Conservation (phyloP, 495 filamentous ascomycete species). For the Margaritispora aquatica region DNA sequence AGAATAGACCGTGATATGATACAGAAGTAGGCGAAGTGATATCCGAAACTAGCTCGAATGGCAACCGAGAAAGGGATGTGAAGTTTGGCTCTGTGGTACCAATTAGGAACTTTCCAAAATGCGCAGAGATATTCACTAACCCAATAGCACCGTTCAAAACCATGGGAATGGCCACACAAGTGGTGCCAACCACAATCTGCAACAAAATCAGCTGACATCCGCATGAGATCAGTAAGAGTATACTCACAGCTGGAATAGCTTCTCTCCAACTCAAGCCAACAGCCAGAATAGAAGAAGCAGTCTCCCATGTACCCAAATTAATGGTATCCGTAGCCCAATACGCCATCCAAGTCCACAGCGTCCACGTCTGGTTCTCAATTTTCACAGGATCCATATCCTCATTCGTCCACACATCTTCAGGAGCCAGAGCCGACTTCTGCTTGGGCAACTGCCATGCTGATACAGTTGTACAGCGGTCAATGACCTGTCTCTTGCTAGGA, state of each 20-base stretch:
- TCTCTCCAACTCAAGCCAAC: constrained; percentile 58
- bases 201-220: neutral
- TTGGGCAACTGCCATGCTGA: constrained; percentile 43
- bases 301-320: constrained; percentile 56
- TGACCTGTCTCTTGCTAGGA: constrained; percentile 23
- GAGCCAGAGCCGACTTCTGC: constrained; percentile 40
- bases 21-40: constrained; percentile 61
- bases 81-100: constrained; percentile 51
- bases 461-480: constrained; percentile 32
- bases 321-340: constrained; percentile 64
- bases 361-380: constrained; percentile 43
- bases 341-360: constrained; percentile 39
- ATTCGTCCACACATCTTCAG: constrained; percentile 43
- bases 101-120: neutral
- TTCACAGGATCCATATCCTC: constrained; percentile 39
- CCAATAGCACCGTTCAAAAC: constrained; percentile 45
- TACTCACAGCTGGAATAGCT: constrained; percentile 43
- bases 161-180: constrained; percentile 57
- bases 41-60: constrained; percentile 60
- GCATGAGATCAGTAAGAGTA: neutral
- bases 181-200: constrained; percentile 49
- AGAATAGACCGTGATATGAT: constrained; percentile 62
- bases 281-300: constrained; percentile 53
- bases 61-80: constrained; percentile 66
- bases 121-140: neutral